phyloP scores from a whole-genome alignment of 2,329 filamentous ascomycete species.

The Harringtonia lauricola region DNA sequence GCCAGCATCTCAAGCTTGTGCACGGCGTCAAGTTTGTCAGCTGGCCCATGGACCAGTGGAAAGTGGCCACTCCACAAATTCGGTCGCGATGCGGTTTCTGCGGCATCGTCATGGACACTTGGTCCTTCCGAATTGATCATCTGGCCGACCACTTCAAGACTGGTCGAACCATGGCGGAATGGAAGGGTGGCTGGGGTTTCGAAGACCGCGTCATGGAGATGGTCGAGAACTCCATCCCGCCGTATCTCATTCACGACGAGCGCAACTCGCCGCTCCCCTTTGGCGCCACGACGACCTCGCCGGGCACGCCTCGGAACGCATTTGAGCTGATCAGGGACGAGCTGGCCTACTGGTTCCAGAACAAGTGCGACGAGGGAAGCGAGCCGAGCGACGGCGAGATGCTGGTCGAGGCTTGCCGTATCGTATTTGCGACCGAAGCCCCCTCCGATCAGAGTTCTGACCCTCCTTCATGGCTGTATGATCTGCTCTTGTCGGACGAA shows the following conservation, averaged over 20 bases:
- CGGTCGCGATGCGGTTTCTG: conserved; percentile 57
- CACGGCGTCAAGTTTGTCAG: conserved; percentile 49
- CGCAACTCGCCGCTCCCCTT: conserved; percentile 45
- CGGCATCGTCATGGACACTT: conserved; percentile 48
- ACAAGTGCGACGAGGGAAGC: conserved; percentile 28
- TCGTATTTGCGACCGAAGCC: conserved; percentile 44
- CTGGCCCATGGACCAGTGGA: conserved; percentile 58
- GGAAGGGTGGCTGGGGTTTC: conserved; percentile 62
- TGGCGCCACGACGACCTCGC: conserved; percentile 31
- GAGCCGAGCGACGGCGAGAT: conserved; percentile 40
- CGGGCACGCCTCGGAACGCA: conserved; percentile 40
- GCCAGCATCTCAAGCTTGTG: conserved; percentile 52
- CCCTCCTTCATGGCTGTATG: conserved; percentile 42
- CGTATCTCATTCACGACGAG: conserved; percentile 55
- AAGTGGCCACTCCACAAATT: conserved; percentile 47
- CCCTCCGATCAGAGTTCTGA: conserved; percentile 24
- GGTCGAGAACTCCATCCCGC: conserved; percentile 56
- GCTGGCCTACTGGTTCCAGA: conserved; percentile 38
- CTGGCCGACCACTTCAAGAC: conserved; percentile 58
- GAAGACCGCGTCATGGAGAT: conserved; percentile 48
- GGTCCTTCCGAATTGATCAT: conserved; percentile 50
- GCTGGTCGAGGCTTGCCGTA: conserved; percentile 45
- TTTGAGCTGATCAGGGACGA: conserved; percentile 52
- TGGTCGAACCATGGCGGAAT: conserved; percentile 55
- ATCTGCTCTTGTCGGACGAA: conserved; percentile 42